These are phyloP conservation scores for Paramecium biaurelia DNA, from an alignment of 73 alveolate genomes.

Conservation along the genomic window DNA sequence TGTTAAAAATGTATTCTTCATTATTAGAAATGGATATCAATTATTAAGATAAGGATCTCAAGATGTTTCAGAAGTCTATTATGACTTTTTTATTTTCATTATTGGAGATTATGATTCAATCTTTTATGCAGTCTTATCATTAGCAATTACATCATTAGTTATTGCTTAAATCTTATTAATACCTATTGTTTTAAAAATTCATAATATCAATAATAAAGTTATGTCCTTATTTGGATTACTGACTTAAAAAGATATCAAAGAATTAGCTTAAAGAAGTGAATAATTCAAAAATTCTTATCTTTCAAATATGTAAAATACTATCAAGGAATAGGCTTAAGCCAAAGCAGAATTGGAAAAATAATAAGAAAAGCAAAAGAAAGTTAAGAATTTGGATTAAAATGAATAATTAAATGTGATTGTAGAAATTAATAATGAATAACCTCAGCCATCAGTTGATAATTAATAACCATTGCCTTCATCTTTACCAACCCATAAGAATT, in stretches of 20 bases:
- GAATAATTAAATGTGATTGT: neutral
- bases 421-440: conserved; percentile 17
- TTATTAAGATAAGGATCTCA: neutral
- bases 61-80: neutral
- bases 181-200: neutral
- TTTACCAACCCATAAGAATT: neutral
- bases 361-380: neutral
- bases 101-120: neutral
- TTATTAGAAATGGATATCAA: conserved; percentile 15
- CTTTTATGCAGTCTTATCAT: neutral
- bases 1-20: neutral
- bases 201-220: conserved; percentile 13
- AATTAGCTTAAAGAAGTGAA: conserved; percentile 27
- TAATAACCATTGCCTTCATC: neutral
- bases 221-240: conserved; percentile 35
- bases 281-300: neutral
- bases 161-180: neutral
- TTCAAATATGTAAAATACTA: neutral
- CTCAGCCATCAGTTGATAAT: neutral
- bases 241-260: conserved; percentile 16
- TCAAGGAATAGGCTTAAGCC: neutral
- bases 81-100: neutral
- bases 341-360: neutral
- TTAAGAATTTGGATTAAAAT: neutral
- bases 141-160: neutral